Base-by-base conservation (phyloP, 2,329 filamentous ascomycete genomes). In the Hymenoscyphus salicellus region DNA sequence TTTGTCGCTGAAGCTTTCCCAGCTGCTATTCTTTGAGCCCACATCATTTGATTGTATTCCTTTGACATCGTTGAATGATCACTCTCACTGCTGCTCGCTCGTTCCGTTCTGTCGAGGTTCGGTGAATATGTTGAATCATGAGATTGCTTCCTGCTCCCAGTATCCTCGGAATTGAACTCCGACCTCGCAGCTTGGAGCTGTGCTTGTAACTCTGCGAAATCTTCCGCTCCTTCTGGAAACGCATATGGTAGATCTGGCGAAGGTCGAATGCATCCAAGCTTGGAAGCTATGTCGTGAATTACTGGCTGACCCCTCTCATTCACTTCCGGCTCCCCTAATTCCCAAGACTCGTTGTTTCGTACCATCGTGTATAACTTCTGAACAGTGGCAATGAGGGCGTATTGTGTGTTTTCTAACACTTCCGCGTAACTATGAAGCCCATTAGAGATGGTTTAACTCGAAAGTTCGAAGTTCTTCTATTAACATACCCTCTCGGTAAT, bases 281-380 rank as follows among this genome's bases (percentile, higher is more conserved):
- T 86, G 68, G 83, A 82, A 38, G 86, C 85, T 65, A 89, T 88
- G 73, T 88, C 84, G 77, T 89, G 86, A 62, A 89, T 86, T 30
- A 88, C 82, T 2, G 86, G 86, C 70, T 86, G 83, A 38, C 85
- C 85, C 61, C 84, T 80, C 67, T 87, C 85, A 73, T 89, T 89
- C 69, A 87, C 77, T 66, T 86, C 84, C 3, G 86, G 86, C 71
- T 88, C 85, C n/a, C 83, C 85, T 17, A 88, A 78, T 14, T 85
- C 83, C 86, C 86, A 89, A 2, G 79, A 72, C 70, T 88, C 83
- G 23, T 79, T 78, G 65, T 79, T 84, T 66, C 84, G 81, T 56
- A 89, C 82, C 85, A 89, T 88, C 61, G 81, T 79, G 74, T 88
- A 89, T 26, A 89, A 80, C 76, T 88, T 88, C 73, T 88, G 85